Evolutionary conservation across 495 filamentous ascomycete genomes (phyloP).

Genomic region (Bathelium albidoporum): DNA sequence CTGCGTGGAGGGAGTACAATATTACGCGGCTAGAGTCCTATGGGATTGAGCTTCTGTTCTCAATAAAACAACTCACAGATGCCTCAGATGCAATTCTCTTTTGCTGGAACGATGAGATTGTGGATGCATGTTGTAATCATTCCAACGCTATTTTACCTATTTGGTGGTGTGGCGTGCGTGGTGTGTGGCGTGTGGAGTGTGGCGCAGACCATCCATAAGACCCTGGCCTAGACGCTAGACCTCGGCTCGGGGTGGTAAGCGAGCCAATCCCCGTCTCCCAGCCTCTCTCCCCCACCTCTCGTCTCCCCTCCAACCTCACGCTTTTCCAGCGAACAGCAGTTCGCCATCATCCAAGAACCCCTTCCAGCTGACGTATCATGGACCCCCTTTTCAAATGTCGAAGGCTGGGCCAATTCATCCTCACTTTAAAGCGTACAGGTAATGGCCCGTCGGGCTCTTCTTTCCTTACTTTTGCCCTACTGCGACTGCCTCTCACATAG

Average conservation of each 20-base stretch:
- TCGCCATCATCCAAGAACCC: not conserved
- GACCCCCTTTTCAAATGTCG: not conserved
- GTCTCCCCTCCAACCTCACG: constrained; percentile 1
- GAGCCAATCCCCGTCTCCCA: constrained; percentile 7
- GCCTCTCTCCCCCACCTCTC: not conserved
- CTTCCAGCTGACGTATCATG: not conserved
- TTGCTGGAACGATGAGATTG: no score
- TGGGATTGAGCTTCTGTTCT: no score
- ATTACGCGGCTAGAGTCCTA: no score
- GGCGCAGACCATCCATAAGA: not conserved
- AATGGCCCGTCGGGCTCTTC: not conserved
- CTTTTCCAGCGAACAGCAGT: constrained; percentile 5
- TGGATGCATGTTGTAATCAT: no score
- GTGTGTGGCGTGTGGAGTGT: no score
- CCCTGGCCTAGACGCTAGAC: no score
- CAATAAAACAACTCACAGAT: no score
- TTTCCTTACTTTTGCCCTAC: not conserved
- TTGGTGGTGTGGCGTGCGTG: no score
- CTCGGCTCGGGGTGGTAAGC: constrained; percentile 3
- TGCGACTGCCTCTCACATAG: constrained; percentile 4
- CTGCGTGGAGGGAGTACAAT: no score
- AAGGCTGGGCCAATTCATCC: not conserved
- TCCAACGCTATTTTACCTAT: no score
- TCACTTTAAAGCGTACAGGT: not conserved
- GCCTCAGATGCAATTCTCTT: no score